A percentile compares a stretch with the other conserved stretches of the same genome.
Conservation (phyloP, 495 filamentous ascomycete genomes). For the Neurospora sp. region DNA sequence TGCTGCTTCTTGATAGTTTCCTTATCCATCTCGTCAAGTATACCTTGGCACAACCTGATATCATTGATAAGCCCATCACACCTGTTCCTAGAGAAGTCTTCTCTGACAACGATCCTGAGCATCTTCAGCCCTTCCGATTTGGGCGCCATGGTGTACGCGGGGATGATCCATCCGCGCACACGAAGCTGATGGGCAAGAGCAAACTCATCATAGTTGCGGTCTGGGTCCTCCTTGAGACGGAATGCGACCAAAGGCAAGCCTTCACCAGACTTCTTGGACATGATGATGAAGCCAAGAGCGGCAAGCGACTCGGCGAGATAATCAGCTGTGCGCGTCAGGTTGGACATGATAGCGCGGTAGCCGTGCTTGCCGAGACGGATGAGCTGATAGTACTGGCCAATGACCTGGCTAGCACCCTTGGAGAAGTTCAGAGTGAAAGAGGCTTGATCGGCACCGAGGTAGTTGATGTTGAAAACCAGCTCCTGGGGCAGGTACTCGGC, state of each 20-base stretch:
- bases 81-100: slow-evolving; percentile 71
- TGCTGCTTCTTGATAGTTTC: slow-evolving; percentile 54
- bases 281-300: slow-evolving; percentile 69
- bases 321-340: slow-evolving; percentile 73
- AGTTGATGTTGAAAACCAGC: slow-evolving; percentile 96
- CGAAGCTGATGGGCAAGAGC: slow-evolving; percentile 72
- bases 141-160: slow-evolving; percentile 92
- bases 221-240: slow-evolving; percentile 41
- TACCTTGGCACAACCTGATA: slow-evolving; percentile 57
- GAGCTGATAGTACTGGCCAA: slow-evolving; percentile 93
- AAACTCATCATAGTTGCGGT: slow-evolving; percentile 72
- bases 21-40: slow-evolving; percentile 63
- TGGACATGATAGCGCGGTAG: slow-evolving; percentile 78
- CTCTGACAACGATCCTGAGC: slow-evolving; percentile 79
- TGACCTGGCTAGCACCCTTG: slow-evolving; percentile 83
- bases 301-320: slow-evolving; percentile 62
- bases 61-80: slow-evolving; percentile 65
- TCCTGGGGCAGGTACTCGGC: slow-evolving; percentile 78
- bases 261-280: slow-evolving; percentile 62
- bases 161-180: slow-evolving; percentile 78
- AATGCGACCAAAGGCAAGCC: slow-evolving; percentile 84
- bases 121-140: slow-evolving; percentile 50
- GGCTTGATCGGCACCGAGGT: slow-evolving; percentile 87
- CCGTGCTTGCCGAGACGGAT: slow-evolving; percentile 86
- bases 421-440: slow-evolving; percentile 97